A percentile compares a stretch with the other conserved stretches of the same genome.
These are phyloP conservation scores for Amniculicola lignicola DNA, from an alignment of 495 filamentous ascomycete species.

Conservation along the genomic window DNA sequence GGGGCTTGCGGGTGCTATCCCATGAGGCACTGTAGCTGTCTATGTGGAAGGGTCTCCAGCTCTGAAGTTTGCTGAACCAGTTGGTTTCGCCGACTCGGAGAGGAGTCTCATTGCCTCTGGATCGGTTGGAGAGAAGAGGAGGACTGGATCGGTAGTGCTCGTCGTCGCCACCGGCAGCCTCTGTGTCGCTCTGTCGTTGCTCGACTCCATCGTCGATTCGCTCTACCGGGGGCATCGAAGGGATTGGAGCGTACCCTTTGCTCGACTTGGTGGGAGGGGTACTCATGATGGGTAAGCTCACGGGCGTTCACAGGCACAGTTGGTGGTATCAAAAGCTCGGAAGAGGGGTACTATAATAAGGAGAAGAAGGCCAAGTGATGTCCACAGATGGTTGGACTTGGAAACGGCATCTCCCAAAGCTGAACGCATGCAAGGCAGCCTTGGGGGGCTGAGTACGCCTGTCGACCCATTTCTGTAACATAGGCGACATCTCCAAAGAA, in stretches of 20 bases:
- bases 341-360: too few relatives aligned
- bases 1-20: neutral
- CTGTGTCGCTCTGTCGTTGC: neutral
- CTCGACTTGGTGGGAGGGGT: neutral
- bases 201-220: slow-evolving; percentile 19
- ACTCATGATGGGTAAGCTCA: too few relatives aligned
- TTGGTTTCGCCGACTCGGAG: neutral
- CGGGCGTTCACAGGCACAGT: too few relatives aligned
- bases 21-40: neutral
- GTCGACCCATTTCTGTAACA: too few relatives aligned
- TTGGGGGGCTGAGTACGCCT: too few relatives aligned
- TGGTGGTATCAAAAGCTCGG: too few relatives aligned
- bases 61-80: slow-evolving; percentile 1
- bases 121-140: slow-evolving; percentile 16
- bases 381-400: too few relatives aligned
- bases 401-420: too few relatives aligned
- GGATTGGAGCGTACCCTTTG: slow-evolving; percentile 6
- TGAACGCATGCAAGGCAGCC: too few relatives aligned
- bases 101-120: slow-evolving; percentile 10
- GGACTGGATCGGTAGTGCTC: slow-evolving; percentile 11
- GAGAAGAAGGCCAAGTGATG: too few relatives aligned
- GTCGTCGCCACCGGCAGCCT: slow-evolving; percentile 16
- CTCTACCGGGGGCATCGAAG: slow-evolving; percentile 2
- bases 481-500: too few relatives aligned
- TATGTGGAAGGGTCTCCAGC: slow-evolving; percentile 8